phyloP scores from a whole-genome alignment of 768 basidiomycete genomes.

The Leccinum fibrillosum region DNA sequence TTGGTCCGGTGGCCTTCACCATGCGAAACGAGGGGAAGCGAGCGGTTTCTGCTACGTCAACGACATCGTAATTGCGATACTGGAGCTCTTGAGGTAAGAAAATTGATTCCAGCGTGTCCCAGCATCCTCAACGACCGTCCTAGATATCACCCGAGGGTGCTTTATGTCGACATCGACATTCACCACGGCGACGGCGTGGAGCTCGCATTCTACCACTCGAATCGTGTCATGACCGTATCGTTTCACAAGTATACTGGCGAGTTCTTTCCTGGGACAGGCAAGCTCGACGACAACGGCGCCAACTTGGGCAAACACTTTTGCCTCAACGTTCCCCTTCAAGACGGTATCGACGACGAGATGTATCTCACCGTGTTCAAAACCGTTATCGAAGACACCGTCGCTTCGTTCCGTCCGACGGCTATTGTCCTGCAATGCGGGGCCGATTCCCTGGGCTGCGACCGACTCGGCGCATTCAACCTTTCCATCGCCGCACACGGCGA shows the following conservation, averaged over 20 bases:
- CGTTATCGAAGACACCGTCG: slow-evolving; percentile 92
- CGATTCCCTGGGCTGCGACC: slow-evolving; percentile 91
- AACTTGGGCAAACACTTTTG: slow-evolving; percentile 93
- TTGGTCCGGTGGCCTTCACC: slow-evolving; percentile 98
- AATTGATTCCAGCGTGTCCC: background rate
- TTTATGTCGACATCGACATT: slow-evolving; percentile 99
- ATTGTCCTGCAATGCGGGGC: slow-evolving; percentile 98
- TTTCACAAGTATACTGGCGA: slow-evolving; percentile 99
- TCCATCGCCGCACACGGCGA: slow-evolving; percentile 98
- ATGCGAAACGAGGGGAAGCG: slow-evolving; percentile 96
- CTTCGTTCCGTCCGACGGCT: slow-evolving; percentile 79
- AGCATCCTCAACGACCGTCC: background rate
- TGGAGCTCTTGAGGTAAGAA: slow-evolving; percentile 81
- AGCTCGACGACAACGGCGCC: slow-evolving; percentile 87
- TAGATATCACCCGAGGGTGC: slow-evolving; percentile 88
- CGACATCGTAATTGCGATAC: slow-evolving; percentile 91
- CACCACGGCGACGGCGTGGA: slow-evolving; percentile 99
- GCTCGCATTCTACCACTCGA: slow-evolving; percentile 95
- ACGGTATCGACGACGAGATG: slow-evolving; percentile 97
- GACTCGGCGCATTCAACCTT: slow-evolving; percentile 95
- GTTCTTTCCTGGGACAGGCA: slow-evolving; percentile 98
- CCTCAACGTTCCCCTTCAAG: slow-evolving; percentile 91
- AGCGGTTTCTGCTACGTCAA: slow-evolving; percentile 99
- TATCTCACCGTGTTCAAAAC: slow-evolving; percentile 95
- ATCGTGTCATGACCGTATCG: slow-evolving; percentile 98